Percentiles rank a stretch among this genome's conserved stretches.
phyloP scores from a whole-genome alignment of 2,329 filamentous ascomycete species.

The Fusarium algeriense region DNA sequence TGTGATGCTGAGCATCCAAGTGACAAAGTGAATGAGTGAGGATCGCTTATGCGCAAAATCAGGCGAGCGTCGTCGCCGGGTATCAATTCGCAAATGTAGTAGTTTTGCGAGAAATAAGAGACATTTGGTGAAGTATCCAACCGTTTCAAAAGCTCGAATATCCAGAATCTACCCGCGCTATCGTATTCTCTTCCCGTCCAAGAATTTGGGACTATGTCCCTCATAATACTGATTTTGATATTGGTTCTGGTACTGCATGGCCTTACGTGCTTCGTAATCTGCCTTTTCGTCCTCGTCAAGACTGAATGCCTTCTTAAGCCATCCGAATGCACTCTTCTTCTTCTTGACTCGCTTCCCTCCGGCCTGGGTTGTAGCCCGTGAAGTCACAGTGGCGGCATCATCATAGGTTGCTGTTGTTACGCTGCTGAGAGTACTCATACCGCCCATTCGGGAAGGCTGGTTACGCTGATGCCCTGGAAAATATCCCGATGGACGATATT shows the following conservation, averaged over 20 bases:
- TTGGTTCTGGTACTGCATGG: conserved; percentile 58
- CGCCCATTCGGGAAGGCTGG: conserved; percentile 65
- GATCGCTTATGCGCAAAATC: conserved; percentile 34
- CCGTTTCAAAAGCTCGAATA: conserved; percentile 1
- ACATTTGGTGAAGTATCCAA: conserved; percentile 5
- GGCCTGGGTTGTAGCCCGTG: conserved; percentile 46
- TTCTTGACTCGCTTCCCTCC: conserved; percentile 67
- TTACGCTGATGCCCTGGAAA: conserved; percentile 59
- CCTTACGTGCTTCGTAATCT: conserved; percentile 68
- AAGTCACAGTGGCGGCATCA: conserved; percentile 48
- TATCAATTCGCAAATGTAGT: conserved; percentile 45
- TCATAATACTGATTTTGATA: conserved; percentile 64
- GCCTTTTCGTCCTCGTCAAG: conserved; percentile 73
- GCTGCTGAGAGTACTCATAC: conserved; percentile 69
- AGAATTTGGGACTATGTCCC: conserved; percentile 62
- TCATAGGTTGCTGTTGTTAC: conserved; percentile 62
- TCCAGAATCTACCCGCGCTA: conserved; percentile 24
- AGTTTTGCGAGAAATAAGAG: conserved; percentile 27
- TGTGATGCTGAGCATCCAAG: conserved; percentile 15
- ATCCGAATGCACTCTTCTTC: conserved; percentile 75
- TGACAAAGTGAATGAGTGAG: conserved; percentile 21
- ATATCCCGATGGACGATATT: conserved; percentile 49
- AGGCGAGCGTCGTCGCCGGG: conserved; percentile 39
- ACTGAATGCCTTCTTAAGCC: conserved; percentile 76
- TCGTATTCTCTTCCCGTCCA: conserved; percentile 67